Evolutionary conservation across 2,329 filamentous ascomycete genomes (phyloP).

Genomic region (Phialemoniopsis sp.): DNA sequence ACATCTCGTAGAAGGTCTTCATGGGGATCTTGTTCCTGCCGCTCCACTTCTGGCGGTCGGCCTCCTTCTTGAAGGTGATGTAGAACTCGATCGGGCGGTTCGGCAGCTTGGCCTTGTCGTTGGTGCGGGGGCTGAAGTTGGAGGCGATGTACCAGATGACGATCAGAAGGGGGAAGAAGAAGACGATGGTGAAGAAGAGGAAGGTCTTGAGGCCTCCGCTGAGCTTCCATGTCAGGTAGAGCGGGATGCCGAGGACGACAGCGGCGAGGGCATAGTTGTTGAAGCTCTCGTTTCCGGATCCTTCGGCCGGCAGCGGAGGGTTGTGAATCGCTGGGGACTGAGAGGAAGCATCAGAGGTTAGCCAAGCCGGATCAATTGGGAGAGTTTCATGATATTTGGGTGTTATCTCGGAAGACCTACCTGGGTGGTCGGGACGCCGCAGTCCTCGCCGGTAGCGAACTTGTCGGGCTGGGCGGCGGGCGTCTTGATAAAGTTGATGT

Average conservation of each 20-base stretch:
- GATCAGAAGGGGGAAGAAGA: slow-evolving; percentile 73
- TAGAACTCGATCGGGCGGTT: slow-evolving; percentile 89
- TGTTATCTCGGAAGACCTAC: slow-evolving; percentile 28
- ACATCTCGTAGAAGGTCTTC: slow-evolving; percentile 96
- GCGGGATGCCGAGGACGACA: slow-evolving; percentile 67
- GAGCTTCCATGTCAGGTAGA: slow-evolving; percentile 77
- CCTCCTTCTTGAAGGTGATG: slow-evolving; percentile 71
- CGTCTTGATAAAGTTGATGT: slow-evolving; percentile 59
- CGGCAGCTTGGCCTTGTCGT: slow-evolving; percentile 84
- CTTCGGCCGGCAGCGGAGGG: slow-evolving; percentile 88
- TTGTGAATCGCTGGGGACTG: slow-evolving; percentile 91
- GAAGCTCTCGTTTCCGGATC: slow-evolving; percentile 79
- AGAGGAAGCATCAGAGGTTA: slow-evolving; percentile 11
- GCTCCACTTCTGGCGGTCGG: slow-evolving; percentile 61
- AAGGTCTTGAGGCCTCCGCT: slow-evolving; percentile 83
- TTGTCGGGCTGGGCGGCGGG: slow-evolving; percentile 44
- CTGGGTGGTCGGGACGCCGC: slow-evolving; percentile 50
- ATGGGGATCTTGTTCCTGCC: slow-evolving; percentile 80
- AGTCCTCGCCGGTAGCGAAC: slow-evolving; percentile 48
- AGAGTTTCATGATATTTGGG: too few relatives aligned
- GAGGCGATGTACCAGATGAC: slow-evolving; percentile 81
- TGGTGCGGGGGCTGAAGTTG: slow-evolving; percentile 79
- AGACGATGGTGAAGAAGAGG: slow-evolving; percentile 79
- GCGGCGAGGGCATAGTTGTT: slow-evolving; percentile 74
- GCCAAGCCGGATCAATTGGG: too few relatives aligned